A percentile compares a stretch with the other conserved stretches of the same genome.
Conservation (phyloP, 768 basidiomycete genomes). For the Nidularia pulvinata region DNA sequence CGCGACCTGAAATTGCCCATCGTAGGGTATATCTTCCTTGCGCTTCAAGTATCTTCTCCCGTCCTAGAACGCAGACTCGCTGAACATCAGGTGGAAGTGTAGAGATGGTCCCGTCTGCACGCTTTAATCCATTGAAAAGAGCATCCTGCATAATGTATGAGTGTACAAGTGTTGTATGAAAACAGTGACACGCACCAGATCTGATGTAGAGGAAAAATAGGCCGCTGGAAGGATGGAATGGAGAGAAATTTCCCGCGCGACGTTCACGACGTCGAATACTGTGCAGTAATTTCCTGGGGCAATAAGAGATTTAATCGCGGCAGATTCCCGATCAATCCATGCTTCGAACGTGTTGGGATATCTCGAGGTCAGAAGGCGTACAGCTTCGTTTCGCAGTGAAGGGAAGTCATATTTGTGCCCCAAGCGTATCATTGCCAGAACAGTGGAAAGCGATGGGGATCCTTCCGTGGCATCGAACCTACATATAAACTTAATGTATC, state of each 20-base stretch:
- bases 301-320: neutral
- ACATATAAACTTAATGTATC: neutral
- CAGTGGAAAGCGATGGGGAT: neutral
- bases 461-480: slow-evolving; percentile 1
- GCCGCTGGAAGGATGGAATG: slow-evolving; percentile 3
- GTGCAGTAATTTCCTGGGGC: neutral
- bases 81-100: slow-evolving; percentile 1
- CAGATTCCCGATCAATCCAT: slow-evolving; percentile 3
- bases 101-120: slow-evolving; percentile 3
- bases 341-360: slow-evolving; percentile 5
- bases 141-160: neutral
- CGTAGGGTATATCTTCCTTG: neutral
- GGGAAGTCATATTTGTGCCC: slow-evolving; percentile 12
- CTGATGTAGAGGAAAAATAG: slow-evolving; percentile 4
- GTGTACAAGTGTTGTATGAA: neutral
- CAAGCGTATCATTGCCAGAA: slow-evolving; percentile 11
- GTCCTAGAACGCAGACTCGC: slow-evolving; percentile 5
- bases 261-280: slow-evolving; percentile 6
- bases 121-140: slow-evolving; percentile 1
- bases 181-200: slow-evolving; percentile 1
- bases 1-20: neutral
- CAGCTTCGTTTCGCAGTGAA: slow-evolving; percentile 7
- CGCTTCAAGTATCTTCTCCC: slow-evolving; percentile 3
- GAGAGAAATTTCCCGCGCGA: slow-evolving; percentile 4
- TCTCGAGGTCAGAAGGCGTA: slow-evolving; percentile 4